These are phyloP conservation scores for Skeletonema marinoi DNA, from an alignment of 108 stramenopile genomes.

Conservation along the genomic window DNA sequence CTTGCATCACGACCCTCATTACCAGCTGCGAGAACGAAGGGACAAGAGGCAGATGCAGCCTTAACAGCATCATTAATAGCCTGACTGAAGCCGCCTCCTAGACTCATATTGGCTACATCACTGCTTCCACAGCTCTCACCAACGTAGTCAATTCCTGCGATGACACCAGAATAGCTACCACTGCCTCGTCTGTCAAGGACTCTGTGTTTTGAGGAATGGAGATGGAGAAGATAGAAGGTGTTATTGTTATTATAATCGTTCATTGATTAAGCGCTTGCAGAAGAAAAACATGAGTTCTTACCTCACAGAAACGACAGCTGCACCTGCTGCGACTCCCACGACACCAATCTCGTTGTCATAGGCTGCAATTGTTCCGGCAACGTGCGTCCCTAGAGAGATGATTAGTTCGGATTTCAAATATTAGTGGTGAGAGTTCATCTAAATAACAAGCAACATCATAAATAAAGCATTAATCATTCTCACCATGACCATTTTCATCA, in stretches of 20 bases:
- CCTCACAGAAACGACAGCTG: not conserved
- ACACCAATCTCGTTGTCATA: not conserved
- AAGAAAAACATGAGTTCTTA: too few relatives aligned
- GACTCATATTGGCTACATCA: not conserved
- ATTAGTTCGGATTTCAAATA: too few relatives aligned
- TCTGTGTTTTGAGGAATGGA: not conserved
- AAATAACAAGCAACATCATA: not conserved
- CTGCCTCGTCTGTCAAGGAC: not conserved
- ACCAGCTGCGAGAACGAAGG: not conserved
- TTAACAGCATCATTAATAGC: not conserved
- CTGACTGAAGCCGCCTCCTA: not conserved
- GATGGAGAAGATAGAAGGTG: too few relatives aligned
- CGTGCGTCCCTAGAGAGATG: not conserved
- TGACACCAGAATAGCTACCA: not conserved
- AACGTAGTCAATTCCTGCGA: not conserved
- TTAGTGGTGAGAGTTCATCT: too few relatives aligned
- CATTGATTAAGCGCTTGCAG: too few relatives aligned
- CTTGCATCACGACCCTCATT: not conserved
- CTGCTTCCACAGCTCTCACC: not conserved
- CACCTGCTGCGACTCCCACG: not conserved
- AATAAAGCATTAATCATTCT: not conserved
- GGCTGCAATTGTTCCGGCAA: slow-evolving; percentile 1
- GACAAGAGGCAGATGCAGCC: not conserved
- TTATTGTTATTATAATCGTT: too few relatives aligned
- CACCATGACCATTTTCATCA: not conserved